Conservation (phyloP, 164 flowering plant species). For the Chimonanthus praecox region DNA sequence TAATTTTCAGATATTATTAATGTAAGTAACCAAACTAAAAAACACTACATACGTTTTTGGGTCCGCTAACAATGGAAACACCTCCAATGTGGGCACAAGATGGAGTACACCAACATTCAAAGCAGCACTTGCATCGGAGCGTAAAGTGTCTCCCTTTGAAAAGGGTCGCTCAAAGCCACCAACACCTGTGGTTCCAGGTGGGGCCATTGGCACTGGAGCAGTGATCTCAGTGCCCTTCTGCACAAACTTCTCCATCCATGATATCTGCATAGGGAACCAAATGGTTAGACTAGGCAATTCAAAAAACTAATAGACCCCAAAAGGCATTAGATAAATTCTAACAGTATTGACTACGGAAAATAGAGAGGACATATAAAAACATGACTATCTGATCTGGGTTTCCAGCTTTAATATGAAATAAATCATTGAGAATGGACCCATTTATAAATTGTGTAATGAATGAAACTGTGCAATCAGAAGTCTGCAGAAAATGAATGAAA, state of each 20-base stretch:
- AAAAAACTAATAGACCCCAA: too few species aligned
- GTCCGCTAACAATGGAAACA: conserved; percentile 80
- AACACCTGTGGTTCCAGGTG: conserved; percentile 93
- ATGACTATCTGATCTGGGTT: background rate
- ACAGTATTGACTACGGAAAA: background rate
- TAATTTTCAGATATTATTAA: background rate
- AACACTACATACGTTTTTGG: conserved; percentile 53
- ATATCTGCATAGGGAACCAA: conserved; percentile 51
- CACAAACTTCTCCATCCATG: conserved; percentile 99
- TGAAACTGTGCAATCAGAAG: background rate
- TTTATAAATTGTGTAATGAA: background rate
- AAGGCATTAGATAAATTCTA: background rate
- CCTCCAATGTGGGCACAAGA: conserved; percentile 90
- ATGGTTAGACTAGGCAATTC: background rate
- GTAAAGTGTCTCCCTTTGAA: conserved; percentile 71
- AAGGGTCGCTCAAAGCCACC: conserved; percentile 96
- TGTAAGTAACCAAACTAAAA: background rate
- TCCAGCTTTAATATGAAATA: background rate
- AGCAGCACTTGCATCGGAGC: conserved; percentile 75
- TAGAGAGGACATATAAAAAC: background rate
- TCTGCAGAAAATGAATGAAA: background rate
- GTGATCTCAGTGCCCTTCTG: conserved; percentile 87
- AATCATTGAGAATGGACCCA: background rate
- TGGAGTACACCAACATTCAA: conserved; percentile 94
- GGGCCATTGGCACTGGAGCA: conserved; percentile 95